These are phyloP conservation scores for Clonostachys rhizophaga DNA, from an alignment of 2,329 filamentous ascomycete genomes.

Conservation along the genomic window DNA sequence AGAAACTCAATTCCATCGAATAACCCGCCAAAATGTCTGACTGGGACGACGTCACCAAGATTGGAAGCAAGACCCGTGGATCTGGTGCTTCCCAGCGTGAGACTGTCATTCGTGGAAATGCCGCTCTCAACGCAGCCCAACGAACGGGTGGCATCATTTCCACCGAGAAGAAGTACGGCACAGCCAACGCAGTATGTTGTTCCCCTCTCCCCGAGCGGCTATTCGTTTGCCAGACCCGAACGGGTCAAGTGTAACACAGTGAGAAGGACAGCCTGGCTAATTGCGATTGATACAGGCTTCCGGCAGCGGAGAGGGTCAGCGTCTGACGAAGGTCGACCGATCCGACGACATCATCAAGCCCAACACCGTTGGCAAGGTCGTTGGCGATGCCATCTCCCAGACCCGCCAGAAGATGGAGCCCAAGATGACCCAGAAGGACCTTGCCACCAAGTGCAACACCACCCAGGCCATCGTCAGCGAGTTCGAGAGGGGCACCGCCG, in stretches of 20 bases:
- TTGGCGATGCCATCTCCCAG: conserved; percentile 78
- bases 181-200: conserved; percentile 71
- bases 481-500: conserved; percentile 75
- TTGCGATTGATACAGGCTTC: conserved; percentile 11
- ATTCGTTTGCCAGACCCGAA: not conserved
- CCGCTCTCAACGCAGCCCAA: conserved; percentile 83
- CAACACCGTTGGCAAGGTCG: conserved; percentile 78
- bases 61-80: conserved; percentile 77
- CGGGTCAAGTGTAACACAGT: conserved; percentile 7
- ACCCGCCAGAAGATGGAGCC: conserved; percentile 78
- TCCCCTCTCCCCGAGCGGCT: not conserved
- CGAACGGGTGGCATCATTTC: conserved; percentile 70
- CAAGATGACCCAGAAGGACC: conserved; percentile 92
- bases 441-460: conserved; percentile 85
- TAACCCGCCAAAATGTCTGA: conserved; percentile 46
- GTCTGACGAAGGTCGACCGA: conserved; percentile 95
- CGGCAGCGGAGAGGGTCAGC: conserved; percentile 69
- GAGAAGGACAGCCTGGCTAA: not conserved
- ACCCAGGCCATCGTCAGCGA: conserved; percentile 75
- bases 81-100: conserved; percentile 66
- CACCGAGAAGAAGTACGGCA: conserved; percentile 87
- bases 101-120: conserved; percentile 82
- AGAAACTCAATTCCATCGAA: not conserved
- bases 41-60: conserved; percentile 88
- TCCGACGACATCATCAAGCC: conserved; percentile 97